Evolutionary conservation across 2,329 filamentous ascomycete genomes (phyloP).

Genomic region (Nothophaeocryptopus gaeumannii): DNA sequence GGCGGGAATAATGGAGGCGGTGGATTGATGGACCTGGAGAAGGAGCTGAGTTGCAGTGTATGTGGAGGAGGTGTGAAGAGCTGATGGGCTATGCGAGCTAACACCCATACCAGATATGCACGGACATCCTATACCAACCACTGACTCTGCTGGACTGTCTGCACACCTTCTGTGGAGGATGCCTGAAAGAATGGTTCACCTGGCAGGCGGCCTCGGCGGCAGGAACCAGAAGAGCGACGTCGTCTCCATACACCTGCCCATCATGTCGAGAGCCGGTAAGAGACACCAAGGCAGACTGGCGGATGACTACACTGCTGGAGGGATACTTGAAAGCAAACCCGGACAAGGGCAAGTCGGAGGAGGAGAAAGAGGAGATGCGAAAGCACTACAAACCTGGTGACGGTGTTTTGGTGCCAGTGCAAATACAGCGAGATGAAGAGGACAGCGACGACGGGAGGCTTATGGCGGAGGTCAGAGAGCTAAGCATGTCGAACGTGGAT

Average conservation of each 20-base stretch:
- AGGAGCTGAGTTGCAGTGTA: conserved; percentile 93
- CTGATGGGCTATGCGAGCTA: conserved; percentile 6
- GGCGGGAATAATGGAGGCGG: conserved; percentile 7
- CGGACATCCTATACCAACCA: conserved; percentile 59
- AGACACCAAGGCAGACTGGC: conserved; percentile 85
- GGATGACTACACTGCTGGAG: conserved; percentile 82
- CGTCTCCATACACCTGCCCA: conserved; percentile 76
- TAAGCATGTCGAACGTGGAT: conserved; percentile 68
- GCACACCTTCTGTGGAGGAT: conserved; percentile 86
- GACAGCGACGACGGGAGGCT: conserved; percentile 62
- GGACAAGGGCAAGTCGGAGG: conserved; percentile 63
- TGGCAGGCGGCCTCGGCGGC: conserved; percentile 67
- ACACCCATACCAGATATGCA: conserved; percentile 76
- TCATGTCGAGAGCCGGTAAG: conserved; percentile 85
- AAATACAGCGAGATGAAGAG: conserved; percentile 53
- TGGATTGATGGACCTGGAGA: conserved; percentile 66
- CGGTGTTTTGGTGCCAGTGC: conserved; percentile 66
- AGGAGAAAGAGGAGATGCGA: conserved; percentile 74
- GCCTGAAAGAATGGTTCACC: conserved; percentile 91
- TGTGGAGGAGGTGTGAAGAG: conserved; percentile 39
- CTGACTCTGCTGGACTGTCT: conserved; percentile 41
- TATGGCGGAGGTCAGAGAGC: conserved; percentile 66
- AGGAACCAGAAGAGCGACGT: conserved; percentile 33
- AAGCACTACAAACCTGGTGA: conserved; percentile 78
- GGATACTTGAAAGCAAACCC: conserved; percentile 83